Conservation (phyloP, 2,329 filamentous ascomycete species). For the Fonsecaea multimorphosa region DNA sequence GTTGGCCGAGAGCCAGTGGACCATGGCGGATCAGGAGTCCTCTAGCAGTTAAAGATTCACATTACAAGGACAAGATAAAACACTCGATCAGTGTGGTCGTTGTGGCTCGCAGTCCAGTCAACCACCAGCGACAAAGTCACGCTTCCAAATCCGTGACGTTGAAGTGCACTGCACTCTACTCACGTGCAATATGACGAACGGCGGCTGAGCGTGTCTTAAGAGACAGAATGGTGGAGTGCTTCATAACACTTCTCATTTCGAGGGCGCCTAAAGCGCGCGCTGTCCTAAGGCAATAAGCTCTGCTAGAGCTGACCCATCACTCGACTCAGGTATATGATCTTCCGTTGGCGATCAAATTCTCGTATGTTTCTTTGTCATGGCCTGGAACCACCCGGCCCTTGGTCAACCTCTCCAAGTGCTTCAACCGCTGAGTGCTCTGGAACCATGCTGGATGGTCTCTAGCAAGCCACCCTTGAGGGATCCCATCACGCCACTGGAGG, state of each 20-base stretch:
- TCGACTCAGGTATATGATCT: conserved; percentile 31
- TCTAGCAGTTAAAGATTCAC: conserved; percentile 10
- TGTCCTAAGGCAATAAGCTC: background rate
- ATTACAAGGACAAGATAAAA: background rate
- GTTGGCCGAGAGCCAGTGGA: conserved; percentile 31
- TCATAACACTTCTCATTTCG: background rate
- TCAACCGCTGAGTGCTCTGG: conserved; percentile 36
- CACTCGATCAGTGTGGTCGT: background rate
- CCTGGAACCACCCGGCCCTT: conserved; percentile 36
- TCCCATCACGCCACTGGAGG: conserved; percentile 37
- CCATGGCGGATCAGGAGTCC: conserved; percentile 27
- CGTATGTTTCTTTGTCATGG: conserved; percentile 38
- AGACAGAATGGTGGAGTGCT: background rate
- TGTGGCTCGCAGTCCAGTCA: background rate
- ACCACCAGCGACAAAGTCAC: background rate
- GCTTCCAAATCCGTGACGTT: background rate
- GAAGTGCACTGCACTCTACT: background rate
- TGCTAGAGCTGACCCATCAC: background rate
- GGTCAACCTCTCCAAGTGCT: conserved; percentile 37
- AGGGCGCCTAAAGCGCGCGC: background rate
- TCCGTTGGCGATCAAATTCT: conserved; percentile 31
- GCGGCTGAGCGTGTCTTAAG: background rate
- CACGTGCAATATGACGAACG: background rate
- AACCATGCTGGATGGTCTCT: conserved; percentile 40
- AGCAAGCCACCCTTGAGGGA: conserved; percentile 39